Conservation (phyloP, 805 yeast genomes). For the Nakazawaea molendinolei region DNA sequence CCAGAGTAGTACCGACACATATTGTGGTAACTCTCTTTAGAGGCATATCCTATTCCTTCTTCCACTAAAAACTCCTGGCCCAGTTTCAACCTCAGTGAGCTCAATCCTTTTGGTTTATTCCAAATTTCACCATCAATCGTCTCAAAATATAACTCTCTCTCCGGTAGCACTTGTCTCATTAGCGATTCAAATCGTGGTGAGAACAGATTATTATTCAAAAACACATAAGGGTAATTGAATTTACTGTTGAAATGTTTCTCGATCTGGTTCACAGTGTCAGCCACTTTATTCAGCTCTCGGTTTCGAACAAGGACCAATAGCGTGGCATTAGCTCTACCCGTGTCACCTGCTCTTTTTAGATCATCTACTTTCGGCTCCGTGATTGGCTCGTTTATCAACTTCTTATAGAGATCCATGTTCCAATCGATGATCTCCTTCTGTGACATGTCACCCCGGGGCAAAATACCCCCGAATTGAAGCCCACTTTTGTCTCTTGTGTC, state of each 20-base stretch:
- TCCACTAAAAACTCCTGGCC: slow-evolving; percentile 30
- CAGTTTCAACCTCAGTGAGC: slow-evolving; percentile 25
- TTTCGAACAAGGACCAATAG: slow-evolving; percentile 59
- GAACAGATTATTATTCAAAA: slow-evolving; percentile 79
- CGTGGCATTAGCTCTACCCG: slow-evolving; percentile 53
- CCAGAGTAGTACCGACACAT: slow-evolving; percentile 81
- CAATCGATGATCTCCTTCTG: slow-evolving; percentile 3
- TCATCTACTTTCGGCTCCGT: slow-evolving; percentile 40
- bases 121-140: slow-evolving; percentile 40
- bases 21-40: slow-evolving; percentile 60
- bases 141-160: slow-evolving; percentile 18
- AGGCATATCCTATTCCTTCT: slow-evolving; percentile 53
- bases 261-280: slow-evolving; percentile 42
- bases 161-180: slow-evolving; percentile 33
- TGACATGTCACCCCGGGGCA: not conserved
- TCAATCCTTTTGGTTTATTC: slow-evolving; percentile 41
- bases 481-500: too few relatives aligned
- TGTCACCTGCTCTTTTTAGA: slow-evolving; percentile 22
- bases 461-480: slow-evolving; percentile 37
- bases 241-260: slow-evolving; percentile 62
- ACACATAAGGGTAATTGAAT: slow-evolving; percentile 88
- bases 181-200: slow-evolving; percentile 61
- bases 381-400: slow-evolving; percentile 19
- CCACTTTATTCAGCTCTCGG: slow-evolving; percentile 39
- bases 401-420: slow-evolving; percentile 1